A percentile compares a stretch with the other conserved stretches of the same genome.
Conservation (phyloP, 2,329 filamentous ascomycete species). For the Epichloe aotearoae region DNA sequence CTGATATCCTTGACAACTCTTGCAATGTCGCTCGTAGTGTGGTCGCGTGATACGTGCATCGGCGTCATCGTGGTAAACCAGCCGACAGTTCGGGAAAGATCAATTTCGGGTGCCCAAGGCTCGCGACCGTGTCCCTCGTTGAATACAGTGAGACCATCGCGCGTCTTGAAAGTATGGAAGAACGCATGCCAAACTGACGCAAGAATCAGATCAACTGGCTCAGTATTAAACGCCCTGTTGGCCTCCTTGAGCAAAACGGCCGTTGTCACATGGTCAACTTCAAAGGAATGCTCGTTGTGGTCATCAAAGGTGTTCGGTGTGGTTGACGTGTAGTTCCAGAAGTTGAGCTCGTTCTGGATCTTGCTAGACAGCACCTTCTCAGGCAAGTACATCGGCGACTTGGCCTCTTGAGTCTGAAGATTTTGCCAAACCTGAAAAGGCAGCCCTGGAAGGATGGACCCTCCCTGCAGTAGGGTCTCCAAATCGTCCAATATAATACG, state of each 20-base stretch:
- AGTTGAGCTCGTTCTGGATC: neutral
- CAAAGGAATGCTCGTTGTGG: slow-evolving; percentile 1
- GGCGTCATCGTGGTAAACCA: slow-evolving; percentile 23
- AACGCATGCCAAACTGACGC: slow-evolving; percentile 19
- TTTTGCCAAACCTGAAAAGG: slow-evolving; percentile 24
- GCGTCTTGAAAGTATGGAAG: slow-evolving; percentile 13
- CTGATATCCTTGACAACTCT: slow-evolving; percentile 1
- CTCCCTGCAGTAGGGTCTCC: slow-evolving; percentile 21
- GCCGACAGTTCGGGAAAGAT: slow-evolving; percentile 22
- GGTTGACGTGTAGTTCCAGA: neutral
- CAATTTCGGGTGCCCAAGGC: slow-evolving; percentile 14
- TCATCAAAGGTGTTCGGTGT: slow-evolving; percentile 1
- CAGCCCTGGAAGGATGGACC: slow-evolving; percentile 11
- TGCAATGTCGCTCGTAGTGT: neutral
- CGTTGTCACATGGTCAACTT: neutral
- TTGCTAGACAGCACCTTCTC: neutral
- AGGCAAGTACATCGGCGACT: neutral
- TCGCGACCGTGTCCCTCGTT: slow-evolving; percentile 16
- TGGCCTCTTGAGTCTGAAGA: neutral
- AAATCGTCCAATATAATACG: slow-evolving; percentile 29
- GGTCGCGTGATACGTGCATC: neutral
- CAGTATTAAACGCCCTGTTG: slow-evolving; percentile 10
- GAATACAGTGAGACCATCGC: slow-evolving; percentile 16
- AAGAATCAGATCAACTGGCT: slow-evolving; percentile 21
- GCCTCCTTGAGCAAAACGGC: neutral